Conservation (phyloP, 177 flowering plant species). For the Vitis hybrid region DNA sequence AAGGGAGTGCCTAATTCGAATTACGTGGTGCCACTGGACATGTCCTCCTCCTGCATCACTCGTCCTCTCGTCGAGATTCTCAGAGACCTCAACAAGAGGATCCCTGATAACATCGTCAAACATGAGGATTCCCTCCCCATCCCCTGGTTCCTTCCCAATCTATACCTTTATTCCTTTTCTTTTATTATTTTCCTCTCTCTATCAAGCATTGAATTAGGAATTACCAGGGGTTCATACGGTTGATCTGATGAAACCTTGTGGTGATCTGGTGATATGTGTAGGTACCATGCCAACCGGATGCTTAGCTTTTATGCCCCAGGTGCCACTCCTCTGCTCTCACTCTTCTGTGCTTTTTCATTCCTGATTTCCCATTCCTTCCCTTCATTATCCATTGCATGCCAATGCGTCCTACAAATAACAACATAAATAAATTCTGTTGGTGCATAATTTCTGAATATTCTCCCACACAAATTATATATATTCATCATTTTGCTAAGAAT, state of each 20-base stretch:
- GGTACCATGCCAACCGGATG: conserved; percentile 98
- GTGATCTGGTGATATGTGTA: conserved; percentile 16
- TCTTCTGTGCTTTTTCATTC: background rate
- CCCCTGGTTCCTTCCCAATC: conserved; percentile 49
- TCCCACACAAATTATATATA: too few relatives aligned
- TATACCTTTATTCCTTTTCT: background rate
- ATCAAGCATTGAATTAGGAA: too few relatives aligned
- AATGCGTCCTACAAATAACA: too few relatives aligned
- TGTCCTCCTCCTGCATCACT: conserved; percentile 62
- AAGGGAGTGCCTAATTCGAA: conserved; percentile 60
- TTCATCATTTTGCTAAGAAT: too few relatives aligned
- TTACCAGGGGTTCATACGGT: too few relatives aligned
- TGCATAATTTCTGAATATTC: too few relatives aligned
- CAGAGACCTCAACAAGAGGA: conserved; percentile 89
- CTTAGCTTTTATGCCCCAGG: conserved; percentile 98
- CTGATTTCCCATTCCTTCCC: background rate
- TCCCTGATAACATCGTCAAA: conserved; percentile 72
- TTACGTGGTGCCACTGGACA: conserved; percentile 92
- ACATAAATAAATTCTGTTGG: too few relatives aligned
- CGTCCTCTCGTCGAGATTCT: conserved; percentile 89
- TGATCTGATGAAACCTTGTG: background rate
- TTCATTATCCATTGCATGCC: too few relatives aligned
- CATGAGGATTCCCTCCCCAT: conserved; percentile 33
- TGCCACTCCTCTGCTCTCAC: conserved; percentile 13
- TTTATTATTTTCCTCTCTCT: background rate